Conservation (phyloP, 2,329 filamentous ascomycete species). For the Aspergillus versicolor region DNA sequence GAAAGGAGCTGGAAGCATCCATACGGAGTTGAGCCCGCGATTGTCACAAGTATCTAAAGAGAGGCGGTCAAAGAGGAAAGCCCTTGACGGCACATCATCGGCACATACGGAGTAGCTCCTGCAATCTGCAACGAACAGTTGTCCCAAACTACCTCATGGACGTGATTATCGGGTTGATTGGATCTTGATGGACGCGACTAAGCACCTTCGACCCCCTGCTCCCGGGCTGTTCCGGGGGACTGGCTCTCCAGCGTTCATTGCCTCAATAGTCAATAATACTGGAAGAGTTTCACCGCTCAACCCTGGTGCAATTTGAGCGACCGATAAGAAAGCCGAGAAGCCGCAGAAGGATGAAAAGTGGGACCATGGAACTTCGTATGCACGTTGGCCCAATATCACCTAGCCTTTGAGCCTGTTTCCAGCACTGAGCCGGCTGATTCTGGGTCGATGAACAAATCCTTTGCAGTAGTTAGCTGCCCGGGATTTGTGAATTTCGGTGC, state of each 20-base stretch:
- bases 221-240: slow-evolving; percentile 26
- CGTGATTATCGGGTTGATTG: slow-evolving; percentile 15
- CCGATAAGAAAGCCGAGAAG: slow-evolving; percentile 23
- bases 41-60: slow-evolving; percentile 7
- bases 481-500: slow-evolving; percentile 15
- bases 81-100: slow-evolving; percentile 15
- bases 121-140: slow-evolving; percentile 16
- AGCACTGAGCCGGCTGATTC: slow-evolving; percentile 10
- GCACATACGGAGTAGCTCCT: slow-evolving; percentile 13
- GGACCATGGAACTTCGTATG: slow-evolving; percentile 19
- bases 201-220: slow-evolving; percentile 15
- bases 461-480: slow-evolving; percentile 20
- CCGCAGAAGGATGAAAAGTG: slow-evolving; percentile 17
- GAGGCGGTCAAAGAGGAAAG: slow-evolving; percentile 21
- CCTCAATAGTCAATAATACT: slow-evolving; percentile 10
- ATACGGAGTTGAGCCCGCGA: slow-evolving; percentile 12
- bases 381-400: slow-evolving; percentile 22
- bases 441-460: slow-evolving; percentile 19
- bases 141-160: slow-evolving; percentile 14
- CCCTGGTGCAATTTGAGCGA: slow-evolving; percentile 18
- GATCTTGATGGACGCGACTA: slow-evolving; percentile 6
- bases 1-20: slow-evolving; percentile 7
- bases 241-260: slow-evolving; percentile 21
- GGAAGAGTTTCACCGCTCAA: slow-evolving; percentile 26
- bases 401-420: slow-evolving; percentile 21